phyloP scores from a whole-genome alignment of 2,329 filamentous ascomycete genomes.

The Penicillium sp. region DNA sequence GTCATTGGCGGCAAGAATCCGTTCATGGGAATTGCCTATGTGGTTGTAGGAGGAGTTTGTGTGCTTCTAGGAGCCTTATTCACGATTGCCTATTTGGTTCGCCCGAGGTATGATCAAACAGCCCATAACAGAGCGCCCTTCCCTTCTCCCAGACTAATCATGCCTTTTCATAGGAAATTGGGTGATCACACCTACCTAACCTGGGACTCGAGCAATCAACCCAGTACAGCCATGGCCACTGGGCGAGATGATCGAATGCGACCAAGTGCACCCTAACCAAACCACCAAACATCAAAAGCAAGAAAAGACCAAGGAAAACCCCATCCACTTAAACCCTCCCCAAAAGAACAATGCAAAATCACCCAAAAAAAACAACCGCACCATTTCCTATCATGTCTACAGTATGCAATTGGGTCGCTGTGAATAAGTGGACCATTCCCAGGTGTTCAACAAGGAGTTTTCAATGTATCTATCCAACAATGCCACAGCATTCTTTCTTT shows the following conservation, averaged over 20 bases:
- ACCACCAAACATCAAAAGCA: not conserved
- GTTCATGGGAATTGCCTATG: conserved; percentile 94
- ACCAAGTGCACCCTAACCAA: conserved; percentile 25
- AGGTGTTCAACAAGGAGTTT: conserved; percentile 27
- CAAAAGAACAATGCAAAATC: not conserved
- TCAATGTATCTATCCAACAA: conserved; percentile 22
- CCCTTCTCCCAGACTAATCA: not conserved
- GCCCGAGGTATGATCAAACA: conserved; percentile 70
- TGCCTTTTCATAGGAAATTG: conserved; percentile 70
- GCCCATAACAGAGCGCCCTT: no score
- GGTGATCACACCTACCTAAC: conserved; percentile 97
- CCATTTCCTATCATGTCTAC: conserved; percentile 3
- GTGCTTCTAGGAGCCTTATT: conserved; percentile 87
- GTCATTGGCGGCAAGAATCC: conserved; percentile 95
- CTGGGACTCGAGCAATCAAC: conserved; percentile 77
- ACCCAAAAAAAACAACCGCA: not conserved
- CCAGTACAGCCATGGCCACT: conserved; percentile 58
- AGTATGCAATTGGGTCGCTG: conserved; percentile 14
- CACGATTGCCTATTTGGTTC: conserved; percentile 86
- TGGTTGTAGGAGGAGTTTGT: conserved; percentile 91
- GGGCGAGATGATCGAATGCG: conserved; percentile 59
- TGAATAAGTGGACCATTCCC: conserved; percentile 23
- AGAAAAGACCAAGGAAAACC: not conserved
- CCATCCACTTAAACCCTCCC: no score
- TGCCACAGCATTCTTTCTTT: conserved; percentile 22